Percentiles rank a stretch among this genome's conserved stretches.
Evolutionary conservation across 2,329 filamentous ascomycete species (phyloP).

Genomic region (Sclerotinia spermophila): DNA sequence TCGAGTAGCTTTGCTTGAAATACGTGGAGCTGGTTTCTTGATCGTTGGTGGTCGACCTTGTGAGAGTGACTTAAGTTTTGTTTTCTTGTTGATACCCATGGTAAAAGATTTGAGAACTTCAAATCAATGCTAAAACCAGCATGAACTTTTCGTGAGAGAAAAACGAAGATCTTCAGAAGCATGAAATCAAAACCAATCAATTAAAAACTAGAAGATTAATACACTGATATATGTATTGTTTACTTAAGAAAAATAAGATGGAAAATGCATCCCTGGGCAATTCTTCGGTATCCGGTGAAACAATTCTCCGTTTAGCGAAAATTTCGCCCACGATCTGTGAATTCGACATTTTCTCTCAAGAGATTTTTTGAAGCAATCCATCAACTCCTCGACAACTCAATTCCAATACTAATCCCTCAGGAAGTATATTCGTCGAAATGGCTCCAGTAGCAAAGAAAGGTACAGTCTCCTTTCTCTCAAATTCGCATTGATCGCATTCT

Average conservation of each 20-base stretch:
- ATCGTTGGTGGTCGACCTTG: slow-evolving; percentile 52
- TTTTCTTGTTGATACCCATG: slow-evolving; percentile 46
- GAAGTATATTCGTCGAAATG: slow-evolving; percentile 34
- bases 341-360: not conserved
- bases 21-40: slow-evolving; percentile 49
- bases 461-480: slow-evolving; percentile 32
- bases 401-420: slow-evolving; percentile 27
- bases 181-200: no score
- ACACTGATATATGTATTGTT: not conserved
- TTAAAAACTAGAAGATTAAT: not conserved
- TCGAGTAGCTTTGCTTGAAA: slow-evolving; percentile 62
- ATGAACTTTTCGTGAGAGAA: not conserved
- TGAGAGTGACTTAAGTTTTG: slow-evolving; percentile 46
- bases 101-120: slow-evolving; percentile 10
- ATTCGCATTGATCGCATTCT: slow-evolving; percentile 17
- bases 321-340: slow-evolving; percentile 15
- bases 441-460: slow-evolving; percentile 38
- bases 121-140: not conserved
- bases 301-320: slow-evolving; percentile 7
- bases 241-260: not conserved
- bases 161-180: slow-evolving; percentile 5
- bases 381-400: slow-evolving; percentile 23
- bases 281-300: not conserved
- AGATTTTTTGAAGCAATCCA: slow-evolving; percentile 12
- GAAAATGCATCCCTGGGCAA: not conserved